Evolutionary conservation across 768 basidiomycete species (phyloP).

Genomic region (Boletus eberwhitei): DNA sequence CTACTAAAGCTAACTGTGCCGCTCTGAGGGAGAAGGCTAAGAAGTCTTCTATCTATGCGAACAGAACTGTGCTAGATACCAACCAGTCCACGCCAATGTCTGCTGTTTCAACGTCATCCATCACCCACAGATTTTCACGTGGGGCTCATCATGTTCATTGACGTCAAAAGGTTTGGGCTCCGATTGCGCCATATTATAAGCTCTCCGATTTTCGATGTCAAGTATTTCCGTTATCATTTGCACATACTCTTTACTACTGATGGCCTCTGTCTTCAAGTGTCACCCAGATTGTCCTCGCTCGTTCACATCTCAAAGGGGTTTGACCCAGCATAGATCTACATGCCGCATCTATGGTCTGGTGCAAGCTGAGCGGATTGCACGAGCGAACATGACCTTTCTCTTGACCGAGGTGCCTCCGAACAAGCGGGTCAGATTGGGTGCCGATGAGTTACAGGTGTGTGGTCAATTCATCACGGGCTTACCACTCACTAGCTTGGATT

Average conservation of each 20-base stretch:
- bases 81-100: slow-evolving; percentile 40
- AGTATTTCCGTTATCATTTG: too few relatives aligned
- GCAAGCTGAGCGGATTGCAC: background rate
- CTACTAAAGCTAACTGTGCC: slow-evolving; percentile 60
- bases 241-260: background rate
- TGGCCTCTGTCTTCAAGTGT: background rate
- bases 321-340: background rate
- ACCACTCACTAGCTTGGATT: too few relatives aligned
- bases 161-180: too few relatives aligned
- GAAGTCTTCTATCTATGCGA: slow-evolving; percentile 80
- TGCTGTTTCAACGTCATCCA: slow-evolving; percentile 23
- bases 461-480: too few relatives aligned
- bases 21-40: slow-evolving; percentile 73
- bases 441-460: too few relatives aligned
- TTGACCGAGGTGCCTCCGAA: background rate
- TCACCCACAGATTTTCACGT: too few relatives aligned
- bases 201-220: too few relatives aligned
- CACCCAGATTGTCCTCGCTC: background rate
- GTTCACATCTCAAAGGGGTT: background rate
- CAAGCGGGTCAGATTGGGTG: background rate
- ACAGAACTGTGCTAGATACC: slow-evolving; percentile 50
- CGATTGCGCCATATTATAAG: too few relatives aligned
- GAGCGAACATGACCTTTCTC: background rate
- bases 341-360: background rate
- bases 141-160: too few relatives aligned